These are phyloP conservation scores for Stramenopiles sp. DNA, from an alignment of 352 stramenopile species.

Conservation along the genomic window DNA sequence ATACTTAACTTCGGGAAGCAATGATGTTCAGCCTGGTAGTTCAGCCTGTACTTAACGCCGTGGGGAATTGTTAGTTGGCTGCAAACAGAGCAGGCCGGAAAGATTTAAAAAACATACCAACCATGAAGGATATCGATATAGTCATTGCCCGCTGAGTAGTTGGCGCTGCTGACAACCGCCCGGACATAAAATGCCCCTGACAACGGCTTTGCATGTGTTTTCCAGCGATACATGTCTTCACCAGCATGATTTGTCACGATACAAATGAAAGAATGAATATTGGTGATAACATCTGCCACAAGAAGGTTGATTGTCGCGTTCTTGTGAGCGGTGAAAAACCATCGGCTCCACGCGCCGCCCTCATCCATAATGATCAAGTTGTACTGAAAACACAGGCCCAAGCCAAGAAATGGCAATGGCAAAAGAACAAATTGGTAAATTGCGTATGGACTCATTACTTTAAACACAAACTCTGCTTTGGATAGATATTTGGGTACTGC, in stretches of 20 bases:
- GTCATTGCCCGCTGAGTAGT: slow-evolving; percentile 38
- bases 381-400: too few species aligned
- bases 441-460: slow-evolving; percentile 35
- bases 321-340: slow-evolving; percentile 28
- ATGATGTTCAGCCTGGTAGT: too few species aligned
- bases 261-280: slow-evolving; percentile 41
- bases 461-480: slow-evolving; percentile 35
- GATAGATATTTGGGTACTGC: too few species aligned
- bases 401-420: slow-evolving; percentile 31
- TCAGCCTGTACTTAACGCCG: too few species aligned
- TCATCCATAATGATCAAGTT: too few species aligned
- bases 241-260: slow-evolving; percentile 41
- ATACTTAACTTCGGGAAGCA: too few species aligned
- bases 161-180: slow-evolving; percentile 38
- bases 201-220: slow-evolving; percentile 35
- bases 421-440: slow-evolving; percentile 38
- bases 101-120: too few species aligned
- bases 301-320: slow-evolving; percentile 39
- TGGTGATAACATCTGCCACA: slow-evolving; percentile 41
- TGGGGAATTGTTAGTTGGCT: too few species aligned
- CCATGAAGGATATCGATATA: too few species aligned
- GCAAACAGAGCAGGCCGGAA: too few species aligned
- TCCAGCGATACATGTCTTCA: slow-evolving; percentile 45
- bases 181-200: slow-evolving; percentile 43
- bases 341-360: too few species aligned